These are phyloP conservation scores for Ballota nigra DNA, from an alignment of 257 asterid genomes.

Conservation along the genomic window DNA sequence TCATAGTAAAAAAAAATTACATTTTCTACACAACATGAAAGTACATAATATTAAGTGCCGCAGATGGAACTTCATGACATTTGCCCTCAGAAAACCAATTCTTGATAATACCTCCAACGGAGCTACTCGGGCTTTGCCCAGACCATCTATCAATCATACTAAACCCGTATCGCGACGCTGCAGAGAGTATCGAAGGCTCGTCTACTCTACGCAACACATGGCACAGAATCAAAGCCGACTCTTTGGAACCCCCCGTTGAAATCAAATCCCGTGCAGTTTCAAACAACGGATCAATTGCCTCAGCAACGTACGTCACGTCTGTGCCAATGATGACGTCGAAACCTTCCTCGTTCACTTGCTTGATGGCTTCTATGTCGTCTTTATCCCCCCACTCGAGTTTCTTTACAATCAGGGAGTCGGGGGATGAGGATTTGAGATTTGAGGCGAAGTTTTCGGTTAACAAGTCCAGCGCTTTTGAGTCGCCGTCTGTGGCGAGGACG, in stretches of 20 bases:
- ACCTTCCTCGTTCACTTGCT: conserved; percentile 45
- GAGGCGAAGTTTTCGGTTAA: conserved; percentile 52
- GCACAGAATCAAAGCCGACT: conserved; percentile 65
- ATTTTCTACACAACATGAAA: conserved; percentile 39
- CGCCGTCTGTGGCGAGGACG: conserved; percentile 92
- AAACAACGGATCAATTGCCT: conserved; percentile 69
- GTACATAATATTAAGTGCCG: conserved; percentile 70
- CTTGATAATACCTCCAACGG: conserved; percentile 33
- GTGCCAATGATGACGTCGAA: conserved; percentile 89
- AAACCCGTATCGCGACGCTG: conserved; percentile 66
- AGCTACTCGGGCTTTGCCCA: conserved; percentile 20
- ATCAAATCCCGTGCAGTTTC: conserved; percentile 70
- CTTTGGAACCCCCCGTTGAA: conserved; percentile 18
- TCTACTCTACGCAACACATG: conserved; percentile 84
- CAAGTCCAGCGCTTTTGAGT: conserved; percentile 61
- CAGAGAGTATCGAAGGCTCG: conserved; percentile 61
- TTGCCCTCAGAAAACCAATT: conserved; percentile 47
- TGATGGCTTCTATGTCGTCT: conserved; percentile 50
- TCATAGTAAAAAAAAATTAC: background rate
- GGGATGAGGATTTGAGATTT: conserved; percentile 47
- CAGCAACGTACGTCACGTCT: conserved; percentile 67
- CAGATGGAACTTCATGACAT: conserved; percentile 38
- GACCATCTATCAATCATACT: conserved; percentile 65
- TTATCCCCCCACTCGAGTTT: conserved; percentile 77
- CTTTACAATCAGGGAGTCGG: conserved; percentile 34